Base-by-base conservation (phyloP, 108 stramenopile genomes). In the Cyclotella distinguenda region DNA sequence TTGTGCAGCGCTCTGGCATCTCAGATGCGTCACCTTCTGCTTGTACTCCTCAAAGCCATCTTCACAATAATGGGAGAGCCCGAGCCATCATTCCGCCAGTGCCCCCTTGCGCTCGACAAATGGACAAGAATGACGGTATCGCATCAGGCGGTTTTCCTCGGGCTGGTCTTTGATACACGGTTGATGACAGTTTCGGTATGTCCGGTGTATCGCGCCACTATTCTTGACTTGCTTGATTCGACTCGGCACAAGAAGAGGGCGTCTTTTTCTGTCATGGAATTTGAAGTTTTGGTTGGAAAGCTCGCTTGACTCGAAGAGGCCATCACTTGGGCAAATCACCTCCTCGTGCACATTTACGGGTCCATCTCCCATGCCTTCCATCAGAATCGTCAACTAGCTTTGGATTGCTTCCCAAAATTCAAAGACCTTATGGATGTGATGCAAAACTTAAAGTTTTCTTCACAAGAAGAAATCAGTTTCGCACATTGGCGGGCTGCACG, bases 31-130 rank as follows among this genome's bases (percentile, higher is more conserved):
- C 13, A 21, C 0, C 2, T 11, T 0, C 40, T 72, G 6, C 28
- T 45, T 7, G 62, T 47, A 6, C 38, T 40, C 0, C 55, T 72
- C 1, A 55, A 72, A 18, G 71, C 71, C 25, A 57, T 64, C 35
- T 72, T 72, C 43, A 19, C 25, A 0, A 25, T 72, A 0, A 57
- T 64, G 71, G 71, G 71, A 10, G 5, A 22, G 0, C 53, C 32
- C 3, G 46, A 72, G 10, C 1, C 8, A 4, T 18, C 3, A 0
- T 3, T 48, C 11, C 42, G 62, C 1, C 43, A 48, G n/a, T 63
- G 61, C 27, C 49, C 39, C 0, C 2, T 71, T 0, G 38, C 70
- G 6, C 12, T 71, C 18, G 60, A 71, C n/a, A 71, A 72, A 50
- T 72, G 62, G 71, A 0, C 4, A 3, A 26, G 38, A 6, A 8